Base-by-base conservation (phyloP, 1,284 basidiomycete species). In the Ganoderma leucocontextum region DNA sequence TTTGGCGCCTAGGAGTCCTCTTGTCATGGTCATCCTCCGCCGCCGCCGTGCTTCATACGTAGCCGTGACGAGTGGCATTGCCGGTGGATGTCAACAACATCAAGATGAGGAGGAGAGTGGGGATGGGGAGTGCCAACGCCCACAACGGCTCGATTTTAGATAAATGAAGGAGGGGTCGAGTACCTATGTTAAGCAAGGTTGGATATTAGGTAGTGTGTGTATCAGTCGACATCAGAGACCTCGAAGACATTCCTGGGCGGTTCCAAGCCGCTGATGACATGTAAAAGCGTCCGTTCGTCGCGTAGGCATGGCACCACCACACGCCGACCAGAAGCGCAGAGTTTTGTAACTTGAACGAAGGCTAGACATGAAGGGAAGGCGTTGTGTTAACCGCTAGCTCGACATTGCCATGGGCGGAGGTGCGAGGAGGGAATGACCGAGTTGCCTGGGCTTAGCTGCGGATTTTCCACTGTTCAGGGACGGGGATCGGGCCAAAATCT, bases 311-410 rank as follows among this genome's bases (percentile, higher is more conserved):
- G 29, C 19, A 33, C 33, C 35, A 38, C 35, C 62, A 60, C 62
- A 63, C 25, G 38, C 35, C 13, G 55, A 38, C 63, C 41, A 58
- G 62, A 62, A 64, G 63, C 19, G 10, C 60, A 49, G n/a, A 60
- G 52, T 47, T 60, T 29, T 25, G 47, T 58, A 41, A 39, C 39
- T 29, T 35, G 52, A 49, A 61, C 58, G 8, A 35, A 63, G 58
- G 49, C 62, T 36, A 49, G 64, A 47, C 70, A 44, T 39, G 65
- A 55, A 64, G 33, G 68, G 67, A 67, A 65, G 60, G 58, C 39
- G 60, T 71, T 68, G 67, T 68, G 62, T 36, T 44, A 25, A 33
- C 22, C 22, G 38, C 58, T 29, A 60, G 58, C 38, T 7, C n/a
- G 39, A 41, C 22, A 39, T 8, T 60, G 58, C 6, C n/a, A 17